Conservation (phyloP, 2,329 filamentous ascomycete genomes). For the Xylariaceae sp. region DNA sequence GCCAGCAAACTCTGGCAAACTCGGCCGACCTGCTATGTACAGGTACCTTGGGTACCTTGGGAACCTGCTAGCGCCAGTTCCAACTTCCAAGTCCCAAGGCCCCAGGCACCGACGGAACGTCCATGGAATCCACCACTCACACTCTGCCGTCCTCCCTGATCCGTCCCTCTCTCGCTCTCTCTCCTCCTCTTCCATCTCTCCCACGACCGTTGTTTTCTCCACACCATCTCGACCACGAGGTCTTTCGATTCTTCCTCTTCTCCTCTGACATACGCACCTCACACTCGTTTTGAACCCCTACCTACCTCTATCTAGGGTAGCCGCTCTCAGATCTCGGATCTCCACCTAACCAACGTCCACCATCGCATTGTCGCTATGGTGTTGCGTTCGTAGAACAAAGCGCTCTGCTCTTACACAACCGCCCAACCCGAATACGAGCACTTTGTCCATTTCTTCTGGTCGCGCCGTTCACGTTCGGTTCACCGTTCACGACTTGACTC, state of each 20-base stretch:
- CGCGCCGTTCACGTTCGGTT: not conserved
- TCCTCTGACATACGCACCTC: slow-evolving; percentile 2
- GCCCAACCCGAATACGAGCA: not conserved
- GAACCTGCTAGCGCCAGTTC: no score
- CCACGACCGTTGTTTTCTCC: slow-evolving; percentile 14
- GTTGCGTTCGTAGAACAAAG: slow-evolving; percentile 5
- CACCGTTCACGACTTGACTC: no score
- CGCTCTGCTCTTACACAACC: not conserved
- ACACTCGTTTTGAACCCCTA: slow-evolving; percentile 14
- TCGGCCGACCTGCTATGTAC: no score
- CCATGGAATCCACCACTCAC: slow-evolving; percentile 12
- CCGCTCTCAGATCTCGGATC: not conserved
- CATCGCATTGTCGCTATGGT: slow-evolving; percentile 1
- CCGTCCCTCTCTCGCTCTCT: slow-evolving; percentile 1
- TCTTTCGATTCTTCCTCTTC: not conserved
- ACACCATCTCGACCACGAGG: slow-evolving; percentile 5
- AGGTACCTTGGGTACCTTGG: no score
- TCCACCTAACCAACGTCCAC: not conserved
- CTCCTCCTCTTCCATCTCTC: slow-evolving; percentile 5
- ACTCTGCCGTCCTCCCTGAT: slow-evolving; percentile 3
- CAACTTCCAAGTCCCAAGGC: no score
- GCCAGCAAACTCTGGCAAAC: no score
- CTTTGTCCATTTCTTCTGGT: slow-evolving; percentile 1
- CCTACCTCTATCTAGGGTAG: not conserved
- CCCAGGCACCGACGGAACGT: no score